A percentile compares a stretch with the other conserved stretches of the same genome.
Conservation (phyloP, 2,329 filamentous ascomycete species). For the Trichoderma harzianum region DNA sequence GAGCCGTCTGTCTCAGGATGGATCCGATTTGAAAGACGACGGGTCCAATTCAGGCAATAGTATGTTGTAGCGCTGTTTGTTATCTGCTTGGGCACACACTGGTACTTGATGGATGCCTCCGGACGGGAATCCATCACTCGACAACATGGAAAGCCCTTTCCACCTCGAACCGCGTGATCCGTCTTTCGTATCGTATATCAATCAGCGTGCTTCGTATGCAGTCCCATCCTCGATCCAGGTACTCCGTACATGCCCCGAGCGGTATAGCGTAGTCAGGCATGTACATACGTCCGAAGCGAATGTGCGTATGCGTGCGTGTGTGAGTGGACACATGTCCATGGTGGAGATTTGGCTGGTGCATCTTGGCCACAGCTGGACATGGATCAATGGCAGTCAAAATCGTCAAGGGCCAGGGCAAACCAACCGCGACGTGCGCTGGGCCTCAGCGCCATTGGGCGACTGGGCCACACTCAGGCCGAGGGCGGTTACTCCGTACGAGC, state of each 20-base stretch:
- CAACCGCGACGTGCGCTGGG: background rate
- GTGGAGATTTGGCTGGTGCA: background rate
- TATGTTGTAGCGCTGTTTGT: background rate
- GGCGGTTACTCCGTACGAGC: constrained; percentile 14
- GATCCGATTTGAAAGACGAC: background rate
- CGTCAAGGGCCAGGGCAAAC: background rate
- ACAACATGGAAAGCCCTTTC: background rate
- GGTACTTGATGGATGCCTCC: background rate
- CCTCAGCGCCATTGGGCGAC: constrained; percentile 11
- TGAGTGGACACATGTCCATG: constrained; percentile 7
- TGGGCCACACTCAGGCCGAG: constrained; percentile 8
- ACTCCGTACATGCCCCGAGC: background rate
- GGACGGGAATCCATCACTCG: background rate
- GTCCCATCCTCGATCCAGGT: background rate
- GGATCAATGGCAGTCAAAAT: background rate
- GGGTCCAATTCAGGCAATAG: background rate
- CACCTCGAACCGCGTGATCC: constrained; percentile 13
- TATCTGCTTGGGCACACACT: background rate
- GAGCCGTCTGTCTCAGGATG: background rate
- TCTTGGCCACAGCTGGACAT: background rate
- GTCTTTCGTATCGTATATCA: constrained; percentile 3
- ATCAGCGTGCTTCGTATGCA: background rate
- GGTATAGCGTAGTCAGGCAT: constrained; percentile 1
- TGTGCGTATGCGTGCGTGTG: constrained; percentile 13
- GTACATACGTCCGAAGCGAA: background rate